Percentiles rank a stretch among this genome's conserved stretches.
Conservation (phyloP, 2,329 filamentous ascomycete species). For the Emericellopsis cladophorae region DNA sequence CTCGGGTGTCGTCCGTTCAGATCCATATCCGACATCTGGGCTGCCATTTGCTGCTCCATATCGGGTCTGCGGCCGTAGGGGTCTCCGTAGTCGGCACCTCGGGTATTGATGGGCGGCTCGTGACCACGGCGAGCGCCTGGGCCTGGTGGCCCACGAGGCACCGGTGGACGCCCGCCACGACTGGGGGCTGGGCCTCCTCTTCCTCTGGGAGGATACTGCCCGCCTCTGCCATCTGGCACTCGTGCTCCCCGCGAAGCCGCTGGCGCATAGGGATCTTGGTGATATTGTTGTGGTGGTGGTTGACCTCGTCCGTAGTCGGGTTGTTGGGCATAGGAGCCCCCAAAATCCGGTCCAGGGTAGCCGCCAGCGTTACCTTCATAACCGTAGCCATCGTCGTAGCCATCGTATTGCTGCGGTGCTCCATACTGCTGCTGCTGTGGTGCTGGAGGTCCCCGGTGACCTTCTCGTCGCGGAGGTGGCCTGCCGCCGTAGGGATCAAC, state of each 20-base stretch:
- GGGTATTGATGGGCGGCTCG: slow-evolving; percentile 5
- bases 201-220: slow-evolving; percentile 20
- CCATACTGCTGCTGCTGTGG: slow-evolving; percentile 21
- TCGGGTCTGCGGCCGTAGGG: slow-evolving; percentile 8
- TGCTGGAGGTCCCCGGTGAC: slow-evolving; percentile 14
- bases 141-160: too few species aligned
- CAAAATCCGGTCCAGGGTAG: slow-evolving; percentile 21
- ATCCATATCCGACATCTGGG: slow-evolving; percentile 22
- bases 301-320: slow-evolving; percentile 30
- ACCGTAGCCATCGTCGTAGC: slow-evolving; percentile 26
- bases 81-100: slow-evolving; percentile 11
- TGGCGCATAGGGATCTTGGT: slow-evolving; percentile 19
- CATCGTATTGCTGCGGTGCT: slow-evolving; percentile 27
- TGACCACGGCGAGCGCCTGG: too few species aligned
- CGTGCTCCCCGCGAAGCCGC: slow-evolving; percentile 26
- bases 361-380: slow-evolving; percentile 26
- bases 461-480: slow-evolving; percentile 24
- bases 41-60: slow-evolving; percentile 16
- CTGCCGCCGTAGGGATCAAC: slow-evolving; percentile 33
- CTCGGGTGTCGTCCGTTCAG: slow-evolving; percentile 13
- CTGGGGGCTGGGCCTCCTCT: slow-evolving; percentile 5
- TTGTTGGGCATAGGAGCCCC: slow-evolving; percentile 25
- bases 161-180: slow-evolving; percentile 6
- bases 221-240: slow-evolving; percentile 23
- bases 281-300: slow-evolving; percentile 28